phyloP scores from a whole-genome alignment of 2,329 filamentous ascomycete genomes.

The Cladosporium sp. region DNA sequence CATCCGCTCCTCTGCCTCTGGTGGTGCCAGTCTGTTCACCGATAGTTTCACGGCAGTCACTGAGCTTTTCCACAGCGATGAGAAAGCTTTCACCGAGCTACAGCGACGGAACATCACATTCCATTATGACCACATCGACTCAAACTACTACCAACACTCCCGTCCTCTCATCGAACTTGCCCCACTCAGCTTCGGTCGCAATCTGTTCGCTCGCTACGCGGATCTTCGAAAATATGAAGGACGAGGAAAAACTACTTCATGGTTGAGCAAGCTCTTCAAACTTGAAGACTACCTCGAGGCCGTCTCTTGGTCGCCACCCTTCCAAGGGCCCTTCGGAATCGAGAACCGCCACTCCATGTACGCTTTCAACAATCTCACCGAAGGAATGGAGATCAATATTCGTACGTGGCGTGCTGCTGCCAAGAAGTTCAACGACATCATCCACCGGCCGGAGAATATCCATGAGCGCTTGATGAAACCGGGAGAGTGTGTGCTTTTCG shows the following conservation, averaged over 20 bases:
- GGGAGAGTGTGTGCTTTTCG: conserved; percentile 90
- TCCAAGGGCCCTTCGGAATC: conserved; percentile 28
- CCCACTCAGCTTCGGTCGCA: neutral
- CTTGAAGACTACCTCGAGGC: conserved; percentile 23
- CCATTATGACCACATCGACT: conserved; percentile 45
- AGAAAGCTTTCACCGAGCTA: conserved; percentile 14
- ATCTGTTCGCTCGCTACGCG: neutral
- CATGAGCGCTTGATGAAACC: conserved; percentile 70
- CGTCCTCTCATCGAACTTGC: conserved; percentile 24
- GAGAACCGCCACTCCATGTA: neutral
- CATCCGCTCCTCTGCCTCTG: conserved; percentile 70
- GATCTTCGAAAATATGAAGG: neutral
- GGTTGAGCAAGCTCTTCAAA: neutral
- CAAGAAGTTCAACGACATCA: conserved; percentile 51
- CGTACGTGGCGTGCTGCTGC: conserved; percentile 48
- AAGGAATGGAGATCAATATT: conserved; percentile 13
- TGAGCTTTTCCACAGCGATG: conserved; percentile 23
- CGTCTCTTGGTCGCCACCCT: conserved; percentile 35
- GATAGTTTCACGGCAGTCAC: conserved; percentile 64
- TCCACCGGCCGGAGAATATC: conserved; percentile 57
- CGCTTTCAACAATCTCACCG: neutral
- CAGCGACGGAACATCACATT: conserved; percentile 44
- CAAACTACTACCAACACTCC: conserved; percentile 28
- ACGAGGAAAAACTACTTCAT: neutral
- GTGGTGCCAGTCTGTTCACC: conserved; percentile 82